Evolutionary conservation across 768 basidiomycete genomes (phyloP), one percentile per base, ranked within the genome.

Genomic region (Chalciporus piperatus): DNA sequence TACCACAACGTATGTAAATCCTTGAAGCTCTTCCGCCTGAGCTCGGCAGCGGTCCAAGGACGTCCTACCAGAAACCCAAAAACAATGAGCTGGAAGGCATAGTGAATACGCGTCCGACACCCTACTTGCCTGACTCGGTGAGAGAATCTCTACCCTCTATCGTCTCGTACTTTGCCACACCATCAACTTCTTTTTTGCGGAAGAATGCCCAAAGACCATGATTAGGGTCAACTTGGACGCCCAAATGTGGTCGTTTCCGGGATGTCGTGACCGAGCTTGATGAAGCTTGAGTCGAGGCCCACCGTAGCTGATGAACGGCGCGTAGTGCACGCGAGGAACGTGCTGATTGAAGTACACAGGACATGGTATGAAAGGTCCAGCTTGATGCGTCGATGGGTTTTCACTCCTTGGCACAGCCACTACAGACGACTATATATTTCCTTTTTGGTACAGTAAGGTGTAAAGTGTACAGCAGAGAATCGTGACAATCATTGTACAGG

Each of bases 1-100:
- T 96, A 98, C 96, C 97, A 99, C 33, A 99, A 76, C 9, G 85
- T 89, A 69, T 99, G 97, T 55, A 99, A 73, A 65, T 98, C 95
- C 53, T 82, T 80, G 75, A 98, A 98, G 56, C 84, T 89, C 71
- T 98, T 98, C 47, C 86, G 75, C 33, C 97, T 80, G 41, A 99
- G 77, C 63, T 98, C 97, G 10, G 81, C 76, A 7, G 93, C 86
- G 47, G 73, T 78, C 95, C 95, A 98, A 22, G 89, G 75, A 47
- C 96, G 83, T 37, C 94, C 96, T 95, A 62, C 16, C n/a, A 52
- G 54, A 52, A 51, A 28, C 25, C 40, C 33, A 41, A 17, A 45
- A n/a, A 25, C 23, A 39, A n/a, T 54, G 41, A 58, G 51, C 38
- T 6, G 41, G 42, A 25, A 33, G 45, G 12, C 20, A 14, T 16